phyloP scores from a whole-genome alignment of 2,329 filamentous ascomycete species.

The Pseudofabraea citricarpa region DNA sequence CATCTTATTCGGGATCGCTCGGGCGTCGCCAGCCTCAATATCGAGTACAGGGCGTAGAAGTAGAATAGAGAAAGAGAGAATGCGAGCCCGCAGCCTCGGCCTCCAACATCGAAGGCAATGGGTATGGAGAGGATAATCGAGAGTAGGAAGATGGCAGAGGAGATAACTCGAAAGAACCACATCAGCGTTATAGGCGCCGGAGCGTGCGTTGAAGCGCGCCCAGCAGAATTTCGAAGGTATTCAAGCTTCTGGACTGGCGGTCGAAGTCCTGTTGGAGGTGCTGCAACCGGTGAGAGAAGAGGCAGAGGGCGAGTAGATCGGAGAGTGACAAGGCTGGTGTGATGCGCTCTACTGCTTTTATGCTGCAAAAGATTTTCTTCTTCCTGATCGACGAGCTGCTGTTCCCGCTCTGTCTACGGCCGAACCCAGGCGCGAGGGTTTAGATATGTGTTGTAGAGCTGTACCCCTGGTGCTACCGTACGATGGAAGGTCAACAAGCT shows the following conservation, averaged over 20 bases:
- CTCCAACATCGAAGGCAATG: constrained; percentile 95
- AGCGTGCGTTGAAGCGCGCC: constrained; percentile 41
- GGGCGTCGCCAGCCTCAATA: constrained; percentile 76
- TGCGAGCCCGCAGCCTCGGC: constrained; percentile 86
- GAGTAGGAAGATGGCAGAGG: constrained; percentile 80
- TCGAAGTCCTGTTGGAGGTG: no score
- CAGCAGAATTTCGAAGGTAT: constrained; percentile 17
- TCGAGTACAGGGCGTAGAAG: constrained; percentile 88
- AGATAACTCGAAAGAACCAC: constrained; percentile 78
- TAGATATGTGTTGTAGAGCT: no score
- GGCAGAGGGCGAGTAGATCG: no score
- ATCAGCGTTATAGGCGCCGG: constrained; percentile 54
- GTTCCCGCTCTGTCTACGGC: no score
- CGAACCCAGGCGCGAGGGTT: no score
- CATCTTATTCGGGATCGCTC: constrained; percentile 70
- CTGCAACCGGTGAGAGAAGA: no score
- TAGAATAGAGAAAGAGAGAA: constrained; percentile 85
- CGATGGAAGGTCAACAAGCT: no score
- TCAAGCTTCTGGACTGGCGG: neutral
- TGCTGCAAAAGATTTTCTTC: no score
- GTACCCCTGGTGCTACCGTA: no score
- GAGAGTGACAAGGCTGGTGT: no score
- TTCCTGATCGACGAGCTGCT: no score
- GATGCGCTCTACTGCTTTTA: no score
- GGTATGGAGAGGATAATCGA: constrained; percentile 94